Conservation (phyloP, 306 rosid species). For the Cucurbita moschata region DNA sequence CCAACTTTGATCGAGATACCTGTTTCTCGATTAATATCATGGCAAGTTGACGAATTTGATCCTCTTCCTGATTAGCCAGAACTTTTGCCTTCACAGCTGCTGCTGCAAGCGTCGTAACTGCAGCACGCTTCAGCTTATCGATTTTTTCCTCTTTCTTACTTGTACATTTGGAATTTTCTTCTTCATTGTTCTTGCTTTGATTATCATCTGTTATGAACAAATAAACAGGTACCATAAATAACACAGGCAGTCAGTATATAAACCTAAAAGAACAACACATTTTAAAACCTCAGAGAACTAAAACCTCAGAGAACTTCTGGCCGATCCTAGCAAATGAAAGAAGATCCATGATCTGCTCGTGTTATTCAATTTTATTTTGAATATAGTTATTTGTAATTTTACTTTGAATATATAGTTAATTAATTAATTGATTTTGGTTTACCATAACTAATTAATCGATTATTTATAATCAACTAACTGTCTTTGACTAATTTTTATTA, state of each 20-base stretch:
- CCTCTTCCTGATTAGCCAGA: slow-evolving; percentile 81
- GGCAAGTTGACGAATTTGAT: slow-evolving; percentile 61
- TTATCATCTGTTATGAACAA: slow-evolving; percentile 32
- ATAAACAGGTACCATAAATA: not conserved
- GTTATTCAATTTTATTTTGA: not conserved
- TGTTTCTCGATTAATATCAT: slow-evolving; percentile 64
- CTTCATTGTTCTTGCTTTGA: slow-evolving; percentile 25
- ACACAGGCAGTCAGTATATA: not conserved
- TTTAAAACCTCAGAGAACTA: not conserved
- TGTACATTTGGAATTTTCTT: slow-evolving; percentile 14
- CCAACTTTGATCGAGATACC: slow-evolving; percentile 29
- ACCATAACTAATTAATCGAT: no score
- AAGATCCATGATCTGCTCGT: not conserved
- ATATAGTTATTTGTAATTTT: no score
- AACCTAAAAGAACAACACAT: not conserved
- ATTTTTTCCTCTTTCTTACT: slow-evolving; percentile 26
- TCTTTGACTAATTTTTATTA: no score
- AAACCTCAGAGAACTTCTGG: not conserved
- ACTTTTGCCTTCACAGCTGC: slow-evolving; percentile 81
- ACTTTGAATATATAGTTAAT: no score
- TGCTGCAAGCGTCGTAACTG: slow-evolving; percentile 65
- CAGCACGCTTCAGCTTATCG: slow-evolving; percentile 61
- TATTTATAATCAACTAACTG: no score
- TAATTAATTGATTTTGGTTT: no score
- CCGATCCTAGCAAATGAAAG: not conserved